Evolutionary conservation across 164 flowering plant genomes (phyloP).

Genomic region (Macadamia integrifolia): DNA sequence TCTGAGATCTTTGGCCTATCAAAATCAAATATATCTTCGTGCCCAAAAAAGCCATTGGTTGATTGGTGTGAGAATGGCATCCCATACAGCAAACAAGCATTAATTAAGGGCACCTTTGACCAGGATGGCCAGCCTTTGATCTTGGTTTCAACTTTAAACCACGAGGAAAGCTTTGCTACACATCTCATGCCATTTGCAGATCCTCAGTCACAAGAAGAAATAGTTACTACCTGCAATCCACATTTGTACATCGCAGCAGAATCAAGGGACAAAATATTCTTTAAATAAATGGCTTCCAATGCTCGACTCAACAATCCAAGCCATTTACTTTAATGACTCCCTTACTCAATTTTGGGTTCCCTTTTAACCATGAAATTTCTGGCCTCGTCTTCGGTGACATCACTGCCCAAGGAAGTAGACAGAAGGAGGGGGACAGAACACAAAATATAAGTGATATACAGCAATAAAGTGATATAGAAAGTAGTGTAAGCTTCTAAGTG

Average conservation of each 20-base stretch:
- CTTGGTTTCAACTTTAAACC: no score
- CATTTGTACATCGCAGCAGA: no score
- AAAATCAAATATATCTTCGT: no score
- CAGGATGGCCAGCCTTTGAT: no score
- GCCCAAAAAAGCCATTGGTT: no score
- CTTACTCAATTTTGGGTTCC: conserved; percentile 10
- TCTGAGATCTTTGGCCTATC: no score
- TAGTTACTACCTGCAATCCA: neutral
- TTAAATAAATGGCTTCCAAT: neutral
- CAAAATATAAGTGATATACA: neutral
- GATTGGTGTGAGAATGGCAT: no score
- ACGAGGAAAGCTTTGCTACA: no score
- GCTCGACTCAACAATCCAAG: neutral
- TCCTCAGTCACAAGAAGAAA: neutral
- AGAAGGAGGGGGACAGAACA: neutral
- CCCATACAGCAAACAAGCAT: no score
- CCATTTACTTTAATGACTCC: neutral
- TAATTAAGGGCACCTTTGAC: no score
- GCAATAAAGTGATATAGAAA: neutral
- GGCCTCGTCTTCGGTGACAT: conserved; percentile 54
- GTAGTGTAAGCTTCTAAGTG: neutral
- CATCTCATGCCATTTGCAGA: neutral
- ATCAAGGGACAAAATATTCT: neutral
- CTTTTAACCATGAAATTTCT: conserved; percentile 25
- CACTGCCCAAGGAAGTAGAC: conserved; percentile 35